Base-by-base conservation (phyloP, 768 basidiomycete genomes). In the Boletellus ananiceps region DNA sequence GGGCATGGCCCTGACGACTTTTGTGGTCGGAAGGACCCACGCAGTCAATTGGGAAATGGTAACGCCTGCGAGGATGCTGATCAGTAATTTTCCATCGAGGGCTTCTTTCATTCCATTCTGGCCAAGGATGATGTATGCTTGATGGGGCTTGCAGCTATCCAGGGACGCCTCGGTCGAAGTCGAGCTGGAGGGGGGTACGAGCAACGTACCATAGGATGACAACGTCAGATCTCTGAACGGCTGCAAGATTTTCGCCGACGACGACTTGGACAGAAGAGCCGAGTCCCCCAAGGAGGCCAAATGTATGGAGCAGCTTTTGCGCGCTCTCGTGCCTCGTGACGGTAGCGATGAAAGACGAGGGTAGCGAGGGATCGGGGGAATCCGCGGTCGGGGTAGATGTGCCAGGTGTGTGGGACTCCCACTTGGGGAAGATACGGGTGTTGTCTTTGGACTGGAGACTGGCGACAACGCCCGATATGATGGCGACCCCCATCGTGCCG, bases 21-120 rank as follows among this genome's bases (percentile, higher is more conserved):
- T 83, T 37, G 91, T 92, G n/a, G 75, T 76, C 2, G 84, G 76
- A 21, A 73, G 72, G 29, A 93, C 88, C 87, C 86, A 88, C 5
- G 68, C 75, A 39, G 75, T 69, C 33, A 98, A 73, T 67, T 97
- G 94, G 31, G 74, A 54, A 55, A 98, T 87, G 25, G 88, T 97
- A 5, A 96, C 87, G 57, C 96, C 96, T n/a, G 96, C 94, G 29
- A 97, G 84, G 65, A 98, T 96, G 62, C 94, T 97, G 68, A 98
- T 89, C 51, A 99, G 74, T 1, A 98, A 80, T 69, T 98, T 98
- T 40, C 88, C 86, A 25, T 83, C 82, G 47, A 99, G 72, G 2
- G 92, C 93, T 47, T 91, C 86, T 43, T 74, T 72, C 70, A 97
- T 85, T 16, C 93, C 93, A 11, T 76, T 59, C 58, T 87, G 83